These are phyloP conservation scores for Beta macrorhiza DNA, from an alignment of 179 eudicot species.

Conservation along the genomic window DNA sequence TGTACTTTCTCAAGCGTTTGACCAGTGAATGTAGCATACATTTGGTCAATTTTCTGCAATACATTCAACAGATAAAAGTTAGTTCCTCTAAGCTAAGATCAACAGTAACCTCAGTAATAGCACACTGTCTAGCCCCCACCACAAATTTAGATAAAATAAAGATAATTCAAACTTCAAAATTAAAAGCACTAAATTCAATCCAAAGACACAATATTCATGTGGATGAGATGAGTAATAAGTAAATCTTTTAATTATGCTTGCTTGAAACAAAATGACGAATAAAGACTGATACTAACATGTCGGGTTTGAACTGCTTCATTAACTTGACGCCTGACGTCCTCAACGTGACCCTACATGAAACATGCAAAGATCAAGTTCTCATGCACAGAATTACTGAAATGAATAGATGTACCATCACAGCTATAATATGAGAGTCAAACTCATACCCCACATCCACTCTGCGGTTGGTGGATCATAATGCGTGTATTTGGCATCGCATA, in stretches of 20 bases:
- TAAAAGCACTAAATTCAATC: neutral
- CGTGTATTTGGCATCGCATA: conserved; percentile 96
- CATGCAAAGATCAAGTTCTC: conserved; percentile 6
- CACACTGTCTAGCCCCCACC: neutral
- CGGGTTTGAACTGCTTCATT: conserved; percentile 82
- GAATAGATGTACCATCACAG: neutral
- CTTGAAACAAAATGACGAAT: conserved; percentile 1
- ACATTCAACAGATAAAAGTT: neutral
- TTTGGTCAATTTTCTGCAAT: conserved; percentile 81
- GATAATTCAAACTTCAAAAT: neutral
- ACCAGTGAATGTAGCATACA: conserved; percentile 85
- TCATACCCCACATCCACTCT: conserved; percentile 78
- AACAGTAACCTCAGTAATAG: neutral
- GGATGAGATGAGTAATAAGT: neutral
- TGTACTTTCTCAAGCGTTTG: conserved; percentile 79
- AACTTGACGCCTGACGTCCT: conserved; percentile 74
- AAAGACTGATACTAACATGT: conserved; percentile 59
- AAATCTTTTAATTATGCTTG: neutral
- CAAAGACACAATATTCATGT: neutral
- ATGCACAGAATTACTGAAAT: neutral
- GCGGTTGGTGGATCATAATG: conserved; percentile 91
- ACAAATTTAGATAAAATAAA: neutral
- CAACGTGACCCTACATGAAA: conserved; percentile 66
- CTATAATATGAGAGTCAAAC: neutral
- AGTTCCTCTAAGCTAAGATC: neutral